These are phyloP conservation scores for Mortierella sp. DNA, from an alignment of 371 early-diverging fungal species.

Conservation along the genomic window DNA sequence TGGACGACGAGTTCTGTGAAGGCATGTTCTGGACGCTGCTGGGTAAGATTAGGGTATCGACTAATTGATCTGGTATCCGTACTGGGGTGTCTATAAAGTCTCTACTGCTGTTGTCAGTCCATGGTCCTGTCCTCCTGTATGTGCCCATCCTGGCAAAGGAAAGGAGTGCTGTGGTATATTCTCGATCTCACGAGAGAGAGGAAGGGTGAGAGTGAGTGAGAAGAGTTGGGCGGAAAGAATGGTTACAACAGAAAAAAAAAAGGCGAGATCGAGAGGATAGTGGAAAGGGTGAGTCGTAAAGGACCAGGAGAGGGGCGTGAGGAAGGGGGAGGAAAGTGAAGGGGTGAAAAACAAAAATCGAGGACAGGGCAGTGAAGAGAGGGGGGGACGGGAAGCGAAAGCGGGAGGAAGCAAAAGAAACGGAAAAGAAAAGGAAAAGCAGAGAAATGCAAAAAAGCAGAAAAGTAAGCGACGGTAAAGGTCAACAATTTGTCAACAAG, in stretches of 20 bases:
- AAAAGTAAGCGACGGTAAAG: background rate
- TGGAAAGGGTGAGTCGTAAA: background rate
- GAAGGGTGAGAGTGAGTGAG: background rate
- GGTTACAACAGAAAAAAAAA: background rate
- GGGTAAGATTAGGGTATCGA: background rate
- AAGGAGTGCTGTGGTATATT: background rate
- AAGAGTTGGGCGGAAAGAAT: background rate
- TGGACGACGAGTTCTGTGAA: background rate
- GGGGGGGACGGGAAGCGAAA: constrained; percentile 8
- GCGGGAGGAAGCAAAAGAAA: background rate
- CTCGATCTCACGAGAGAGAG: background rate
- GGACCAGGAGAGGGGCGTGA: constrained; percentile 2
- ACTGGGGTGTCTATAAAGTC: background rate
- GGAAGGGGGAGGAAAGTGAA: background rate
- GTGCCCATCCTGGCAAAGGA: background rate
- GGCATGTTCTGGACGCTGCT: background rate
- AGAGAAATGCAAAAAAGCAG: background rate
- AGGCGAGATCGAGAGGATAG: background rate
- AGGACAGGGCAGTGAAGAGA: background rate
- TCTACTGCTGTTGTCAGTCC: background rate
- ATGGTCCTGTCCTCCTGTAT: background rate
- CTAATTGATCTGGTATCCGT: background rate
- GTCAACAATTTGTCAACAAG: too few species aligned
- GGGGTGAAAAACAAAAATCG: background rate
- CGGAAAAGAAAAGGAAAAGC: background rate